These are phyloP conservation scores for Juncus inflexus DNA, from an alignment of 176 grass and related monocot genomes.

Conservation along the genomic window DNA sequence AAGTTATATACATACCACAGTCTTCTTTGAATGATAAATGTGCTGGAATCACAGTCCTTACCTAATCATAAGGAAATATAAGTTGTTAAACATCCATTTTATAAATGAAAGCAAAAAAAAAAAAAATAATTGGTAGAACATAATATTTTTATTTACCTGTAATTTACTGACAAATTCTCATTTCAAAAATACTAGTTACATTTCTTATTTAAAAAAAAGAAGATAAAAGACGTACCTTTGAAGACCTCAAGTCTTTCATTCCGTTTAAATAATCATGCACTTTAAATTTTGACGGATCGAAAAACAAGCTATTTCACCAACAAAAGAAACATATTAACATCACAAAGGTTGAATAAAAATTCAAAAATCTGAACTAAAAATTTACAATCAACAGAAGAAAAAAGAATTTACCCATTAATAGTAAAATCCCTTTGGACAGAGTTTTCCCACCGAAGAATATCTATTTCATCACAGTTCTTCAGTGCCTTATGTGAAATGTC, in stretches of 20 bases:
- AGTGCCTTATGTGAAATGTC: slow-evolving; percentile 22
- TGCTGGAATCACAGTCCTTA: slow-evolving; percentile 63
- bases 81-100: background rate
- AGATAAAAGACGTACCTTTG: slow-evolving; percentile 47
- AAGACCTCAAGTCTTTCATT: slow-evolving; percentile 64
- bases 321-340: slow-evolving; percentile 29
- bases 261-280: slow-evolving; percentile 97
- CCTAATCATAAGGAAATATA: slow-evolving; percentile 34
- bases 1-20: slow-evolving; percentile 46
- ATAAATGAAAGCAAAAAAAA: background rate
- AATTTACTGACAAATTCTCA: no score
- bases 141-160: no score
- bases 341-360: slow-evolving; percentile 25
- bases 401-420: slow-evolving; percentile 56
- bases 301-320: slow-evolving; percentile 59
- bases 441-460: slow-evolving; percentile 80
- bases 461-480: slow-evolving; percentile 33
- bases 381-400: slow-evolving; percentile 15
- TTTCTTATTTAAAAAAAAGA: slow-evolving; percentile 19
- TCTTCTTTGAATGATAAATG: slow-evolving; percentile 76
- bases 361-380: slow-evolving; percentile 10
- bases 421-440: slow-evolving; percentile 81
- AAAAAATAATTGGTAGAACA: no score
- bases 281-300: slow-evolving; percentile 46
- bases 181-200: no score